phyloP scores from a whole-genome alignment of 805 yeast genomes.

The Suhomyces tanzawaensis region DNA sequence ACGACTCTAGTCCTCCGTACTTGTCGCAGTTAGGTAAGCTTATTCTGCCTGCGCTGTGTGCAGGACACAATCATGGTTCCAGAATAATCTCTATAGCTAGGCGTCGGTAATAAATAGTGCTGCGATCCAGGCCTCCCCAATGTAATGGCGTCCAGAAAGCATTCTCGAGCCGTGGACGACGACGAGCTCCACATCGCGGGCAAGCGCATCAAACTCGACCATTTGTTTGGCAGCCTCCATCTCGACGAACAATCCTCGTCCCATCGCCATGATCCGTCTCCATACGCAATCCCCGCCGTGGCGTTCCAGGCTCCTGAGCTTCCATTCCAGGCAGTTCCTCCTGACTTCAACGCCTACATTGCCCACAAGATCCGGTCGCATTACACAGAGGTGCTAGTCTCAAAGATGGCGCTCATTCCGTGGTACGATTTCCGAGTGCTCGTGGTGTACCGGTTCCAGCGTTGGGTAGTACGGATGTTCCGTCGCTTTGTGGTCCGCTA shows the following conservation, averaged over 20 bases:
- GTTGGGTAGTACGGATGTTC: conserved; percentile 37
- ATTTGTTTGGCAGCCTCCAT: conserved; percentile 22
- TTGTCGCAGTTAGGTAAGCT: too few relatives aligned
- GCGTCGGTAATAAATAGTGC: neutral
- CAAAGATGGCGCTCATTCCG: conserved; percentile 16
- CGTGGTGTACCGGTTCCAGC: conserved; percentile 28
- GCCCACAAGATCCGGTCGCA: conserved; percentile 23
- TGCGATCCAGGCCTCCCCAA: neutral
- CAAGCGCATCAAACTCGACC: conserved; percentile 33
- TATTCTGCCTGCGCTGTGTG: neutral
- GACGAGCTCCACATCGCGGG: conserved; percentile 8
- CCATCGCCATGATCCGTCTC: conserved; percentile 3
- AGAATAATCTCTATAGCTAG: neutral
- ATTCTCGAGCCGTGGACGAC: conserved; percentile 1
- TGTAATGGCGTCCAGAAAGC: conserved; percentile 7
- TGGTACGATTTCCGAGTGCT: conserved; percentile 27
- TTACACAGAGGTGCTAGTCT: conserved; percentile 12
- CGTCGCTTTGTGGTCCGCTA: conserved; percentile 32
- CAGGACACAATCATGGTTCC: neutral
- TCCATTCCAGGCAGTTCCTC: conserved; percentile 4
- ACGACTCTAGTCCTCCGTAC: too few relatives aligned
- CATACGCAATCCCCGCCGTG: conserved; percentile 14
- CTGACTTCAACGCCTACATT: conserved; percentile 17
- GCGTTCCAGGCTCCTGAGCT: neutral
- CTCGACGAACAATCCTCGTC: conserved; percentile 13